Evolutionary conservation across 169 alveolate genomes (phyloP), one percentile per base, ranked within the genome.

Genomic region (Condylostoma magnum): DNA sequence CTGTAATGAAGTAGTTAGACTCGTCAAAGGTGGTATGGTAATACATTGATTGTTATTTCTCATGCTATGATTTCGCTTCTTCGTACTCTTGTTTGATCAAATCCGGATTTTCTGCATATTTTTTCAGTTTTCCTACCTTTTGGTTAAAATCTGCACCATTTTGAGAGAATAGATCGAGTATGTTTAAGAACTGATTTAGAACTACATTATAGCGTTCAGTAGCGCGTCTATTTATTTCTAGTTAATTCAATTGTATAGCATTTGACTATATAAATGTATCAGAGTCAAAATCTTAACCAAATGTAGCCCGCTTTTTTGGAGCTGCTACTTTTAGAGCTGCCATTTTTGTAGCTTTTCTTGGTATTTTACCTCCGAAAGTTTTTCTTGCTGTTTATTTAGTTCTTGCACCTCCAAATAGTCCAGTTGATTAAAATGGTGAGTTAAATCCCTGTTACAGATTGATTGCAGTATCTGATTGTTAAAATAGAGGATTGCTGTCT

Each of bases 121-220:
- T 57, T 63, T 55, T 33, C 2, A 74, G 31, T 47, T 80, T 80
- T 4, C 30, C 33, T 4, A 80, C 87, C 15, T 5, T 6, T 0
- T 46, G 22, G 12, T 38, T 6, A 3, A 66, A 63, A 38, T 73
- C 75, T 4, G 80, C 83, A 22, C 82, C 82, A 30, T 43, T 6
- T 3, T 57, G 43, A 10, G 65, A 47, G 56, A 79, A n/a, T 34
- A 27, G 25, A 33, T 72, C 15, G 6, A 79, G 74, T 2, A 79
- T 37, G 10, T 46, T 38, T 18, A 73, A 52, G 18, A 79, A 71
- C n/a, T 80, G 76, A 12, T 54, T 20, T 3, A 71, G 52, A 34
- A 78, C 46, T 4, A 33, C 47, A 1, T 71, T 78, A 69, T 27
- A 70, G 33, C 41, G 27, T 57, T 36, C 63, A 25, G 25, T 46